phyloP scores from a whole-genome alignment of 2,329 filamentous ascomycete genomes.

The Aspergillus neoniger region DNA sequence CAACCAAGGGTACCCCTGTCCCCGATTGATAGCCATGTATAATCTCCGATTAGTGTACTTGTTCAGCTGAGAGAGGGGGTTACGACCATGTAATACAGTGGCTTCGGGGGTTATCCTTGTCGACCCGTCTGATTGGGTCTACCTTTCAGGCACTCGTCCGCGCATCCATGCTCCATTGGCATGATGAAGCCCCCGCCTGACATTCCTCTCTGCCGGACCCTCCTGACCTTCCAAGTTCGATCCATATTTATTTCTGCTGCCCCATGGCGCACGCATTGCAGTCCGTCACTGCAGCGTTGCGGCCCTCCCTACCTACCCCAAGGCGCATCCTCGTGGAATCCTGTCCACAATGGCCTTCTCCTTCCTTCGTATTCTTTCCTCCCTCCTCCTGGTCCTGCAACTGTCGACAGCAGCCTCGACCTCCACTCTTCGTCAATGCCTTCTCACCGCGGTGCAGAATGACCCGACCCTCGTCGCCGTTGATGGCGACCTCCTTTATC shows the following conservation, averaged over 20 bases:
- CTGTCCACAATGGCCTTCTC: neutral
- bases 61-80: neutral
- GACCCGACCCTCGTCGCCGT: slow-evolving; percentile 12
- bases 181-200: neutral
- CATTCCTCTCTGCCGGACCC: neutral
- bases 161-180: neutral
- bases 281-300: neutral
- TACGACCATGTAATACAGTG: neutral
- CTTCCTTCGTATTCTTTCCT: neutral
- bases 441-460: slow-evolving; percentile 5
- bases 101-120: neutral
- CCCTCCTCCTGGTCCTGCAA: neutral
- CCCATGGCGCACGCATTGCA: neutral
- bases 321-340: neutral
- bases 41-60: neutral
- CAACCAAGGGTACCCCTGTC: no score
- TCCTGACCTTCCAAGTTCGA: neutral
- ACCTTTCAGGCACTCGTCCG: neutral
- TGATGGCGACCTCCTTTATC: slow-evolving; percentile 23
- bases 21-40: no score
- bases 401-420: neutral
- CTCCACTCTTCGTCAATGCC: neutral
- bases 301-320: neutral
- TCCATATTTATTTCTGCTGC: neutral
- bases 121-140: neutral